Conservation (phyloP, 2,329 filamentous ascomycete species). For the Calonectria montana region DNA sequence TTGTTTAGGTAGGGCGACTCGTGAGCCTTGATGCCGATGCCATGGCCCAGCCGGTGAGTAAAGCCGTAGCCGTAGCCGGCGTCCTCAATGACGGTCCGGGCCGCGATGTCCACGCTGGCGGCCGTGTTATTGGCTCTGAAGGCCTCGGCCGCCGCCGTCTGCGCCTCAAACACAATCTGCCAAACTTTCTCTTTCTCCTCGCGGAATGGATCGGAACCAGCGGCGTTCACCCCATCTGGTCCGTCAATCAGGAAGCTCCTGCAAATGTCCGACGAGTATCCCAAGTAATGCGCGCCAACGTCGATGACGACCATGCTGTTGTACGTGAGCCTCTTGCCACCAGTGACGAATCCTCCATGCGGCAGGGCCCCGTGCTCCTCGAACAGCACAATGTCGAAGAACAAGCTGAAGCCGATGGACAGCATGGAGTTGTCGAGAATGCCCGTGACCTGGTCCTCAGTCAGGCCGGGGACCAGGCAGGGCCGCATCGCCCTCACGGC, state of each 20-base stretch:
- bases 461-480: slow-evolving; percentile 67
- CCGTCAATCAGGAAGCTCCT: slow-evolving; percentile 68
- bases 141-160: slow-evolving; percentile 63
- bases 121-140: slow-evolving; percentile 65
- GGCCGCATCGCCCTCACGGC: slow-evolving; percentile 67
- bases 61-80: slow-evolving; percentile 70
- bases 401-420: slow-evolving; percentile 65
- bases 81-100: slow-evolving; percentile 65
- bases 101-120: slow-evolving; percentile 70
- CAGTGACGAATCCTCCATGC: slow-evolving; percentile 64
- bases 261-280: slow-evolving; percentile 73
- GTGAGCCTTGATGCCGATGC: slow-evolving; percentile 75
- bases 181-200: slow-evolving; percentile 68
- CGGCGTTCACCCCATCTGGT: slow-evolving; percentile 28
- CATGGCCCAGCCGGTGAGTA: slow-evolving; percentile 72
- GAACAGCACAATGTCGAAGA: slow-evolving; percentile 74
- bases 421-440: slow-evolving; percentile 67
- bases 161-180: slow-evolving; percentile 71
- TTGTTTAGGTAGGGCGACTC: slow-evolving; percentile 74
- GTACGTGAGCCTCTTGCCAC: slow-evolving; percentile 60
- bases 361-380: slow-evolving; percentile 65
- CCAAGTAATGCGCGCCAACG: slow-evolving; percentile 70
- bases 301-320: slow-evolving; percentile 72
- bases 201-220: slow-evolving; percentile 39
- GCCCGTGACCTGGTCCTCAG: slow-evolving; percentile 66